Evolutionary conservation across 1,284 basidiomycete genomes (phyloP), one percentile per base, ranked within the genome.

Genomic region (Cutaneotrichosporon sp.): DNA sequence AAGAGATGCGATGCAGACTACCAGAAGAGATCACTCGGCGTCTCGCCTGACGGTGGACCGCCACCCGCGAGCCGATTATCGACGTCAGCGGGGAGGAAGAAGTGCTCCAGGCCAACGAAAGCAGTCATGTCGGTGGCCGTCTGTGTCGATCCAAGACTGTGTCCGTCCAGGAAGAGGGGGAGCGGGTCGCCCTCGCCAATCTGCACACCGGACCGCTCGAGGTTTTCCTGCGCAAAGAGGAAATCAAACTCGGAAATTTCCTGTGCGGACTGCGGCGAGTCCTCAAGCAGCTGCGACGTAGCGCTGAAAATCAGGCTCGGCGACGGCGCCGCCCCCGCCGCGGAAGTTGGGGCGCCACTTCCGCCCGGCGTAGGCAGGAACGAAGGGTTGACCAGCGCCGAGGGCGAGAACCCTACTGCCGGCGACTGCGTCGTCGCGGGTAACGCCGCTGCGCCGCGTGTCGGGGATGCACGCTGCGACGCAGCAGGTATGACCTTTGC

Each of bases 401-500:
- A 52, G 8, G 60, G 54, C 12, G 58, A 58, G 52, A 61, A 59
- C 8, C 49, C 45, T 8, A 41, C 34, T 1, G 45, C 17, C 40
- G 44, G 23, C n/a, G 37, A 34, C n/a, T 30, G 42, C 5, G n/a
- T n/a, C n/a, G n/a, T n/a, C n/a, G 9, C n/a, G 30, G 42, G 23
- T n/a, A 26, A 9, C 8, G 35, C 34, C 34, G 15, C 18, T 4
- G 39, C 5, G 12, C 8, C 17, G 45, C 54, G 59, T 14, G 48
- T 60, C 3, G 74, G 74, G 4, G 74, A 76, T 2, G 68, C 48
- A n/a, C 65, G 62, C 14, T 62, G 56, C 4, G 72, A 74, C 4
- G 73, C 59, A 1, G 74, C 74, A 1, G 76, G 76, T n/a, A 78
- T 74, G 50, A 75, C 69, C 63, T 83, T 84, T 54, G 84, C 82